Percentiles rank a stretch among this genome's conserved stretches.
Conservation (phyloP, 2,329 filamentous ascomycete species). For the Aspergillus flavus region DNA sequence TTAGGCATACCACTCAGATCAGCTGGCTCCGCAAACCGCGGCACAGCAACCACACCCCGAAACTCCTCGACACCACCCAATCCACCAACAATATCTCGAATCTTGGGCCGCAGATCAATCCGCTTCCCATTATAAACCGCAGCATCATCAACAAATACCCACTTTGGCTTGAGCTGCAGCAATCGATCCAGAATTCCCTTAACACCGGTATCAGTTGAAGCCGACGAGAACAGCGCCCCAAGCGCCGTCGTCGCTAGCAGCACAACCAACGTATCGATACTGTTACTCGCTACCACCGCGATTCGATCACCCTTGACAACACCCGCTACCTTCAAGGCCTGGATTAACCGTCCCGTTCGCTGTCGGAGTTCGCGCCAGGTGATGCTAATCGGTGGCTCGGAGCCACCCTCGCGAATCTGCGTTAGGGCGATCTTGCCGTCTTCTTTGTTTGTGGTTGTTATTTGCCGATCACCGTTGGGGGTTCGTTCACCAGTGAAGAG, state of each 20-base stretch:
- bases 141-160: conserved; percentile 81
- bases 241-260: conserved; percentile 71
- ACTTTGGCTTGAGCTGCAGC: conserved; percentile 73
- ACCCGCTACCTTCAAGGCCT: conserved; percentile 68
- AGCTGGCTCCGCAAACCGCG: conserved; percentile 62
- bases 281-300: conserved; percentile 74
- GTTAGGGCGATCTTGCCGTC: conserved; percentile 71
- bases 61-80: conserved; percentile 65
- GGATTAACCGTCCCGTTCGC: conserved; percentile 61
- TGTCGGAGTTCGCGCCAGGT: conserved; percentile 69
- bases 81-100: conserved; percentile 65
- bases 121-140: conserved; percentile 78
- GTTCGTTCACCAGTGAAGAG: conserved; percentile 60
- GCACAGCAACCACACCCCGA: conserved; percentile 64
- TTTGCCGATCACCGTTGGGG: conserved; percentile 44
- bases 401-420: conserved; percentile 55
- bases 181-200: conserved; percentile 75
- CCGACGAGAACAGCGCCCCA: conserved; percentile 74
- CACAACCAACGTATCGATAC: conserved; percentile 71
- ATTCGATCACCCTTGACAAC: conserved; percentile 73
- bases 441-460: conserved; percentile 65
- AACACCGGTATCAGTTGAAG: conserved; percentile 81
- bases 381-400: conserved; percentile 49
- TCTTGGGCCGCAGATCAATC: conserved; percentile 72
- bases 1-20: conserved; percentile 59